Evolutionary conservation across 2,329 filamentous ascomycete genomes (phyloP).

Genomic region (Paracorniculantispora psalliotae): DNA sequence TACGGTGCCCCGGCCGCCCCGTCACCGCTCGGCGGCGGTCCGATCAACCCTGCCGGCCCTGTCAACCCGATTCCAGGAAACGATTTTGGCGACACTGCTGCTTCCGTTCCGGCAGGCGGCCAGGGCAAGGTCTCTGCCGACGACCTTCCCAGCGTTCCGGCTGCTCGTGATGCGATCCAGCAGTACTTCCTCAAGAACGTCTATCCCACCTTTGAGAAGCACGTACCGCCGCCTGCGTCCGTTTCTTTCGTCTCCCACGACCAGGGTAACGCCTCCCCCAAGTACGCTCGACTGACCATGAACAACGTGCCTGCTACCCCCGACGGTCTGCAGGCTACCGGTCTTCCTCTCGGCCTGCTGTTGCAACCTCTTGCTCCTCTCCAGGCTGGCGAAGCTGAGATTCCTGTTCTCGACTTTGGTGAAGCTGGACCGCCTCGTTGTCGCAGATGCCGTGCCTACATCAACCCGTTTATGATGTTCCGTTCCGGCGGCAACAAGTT

Average conservation of each 20-base stretch:
- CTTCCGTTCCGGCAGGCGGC: slow-evolving; percentile 30
- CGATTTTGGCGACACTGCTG: slow-evolving; percentile 24
- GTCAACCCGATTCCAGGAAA: slow-evolving; percentile 20
- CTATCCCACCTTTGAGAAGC: slow-evolving; percentile 93
- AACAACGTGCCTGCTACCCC: slow-evolving; percentile 85
- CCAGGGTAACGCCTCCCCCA: slow-evolving; percentile 93
- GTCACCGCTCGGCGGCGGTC: slow-evolving; percentile 7
- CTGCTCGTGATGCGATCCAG: slow-evolving; percentile 75
- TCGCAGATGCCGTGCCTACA: slow-evolving; percentile 87
- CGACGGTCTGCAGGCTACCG: slow-evolving; percentile 75
- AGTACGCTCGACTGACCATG: slow-evolving; percentile 83
- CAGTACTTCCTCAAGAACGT: slow-evolving; percentile 81
- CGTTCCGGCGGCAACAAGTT: slow-evolving; percentile 90
- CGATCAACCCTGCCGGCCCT: slow-evolving; percentile 22
- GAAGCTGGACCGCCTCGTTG: slow-evolving; percentile 86
- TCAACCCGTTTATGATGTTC: slow-evolving; percentile 99
- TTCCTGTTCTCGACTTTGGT: slow-evolving; percentile 94
- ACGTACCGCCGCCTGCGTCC: slow-evolving; percentile 81
- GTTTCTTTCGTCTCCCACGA: slow-evolving; percentile 91
- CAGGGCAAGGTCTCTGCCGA: slow-evolving; percentile 71
- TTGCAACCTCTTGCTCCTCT: slow-evolving; percentile 82
- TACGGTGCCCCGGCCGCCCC: neutral
- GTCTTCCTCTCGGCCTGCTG: slow-evolving; percentile 79
- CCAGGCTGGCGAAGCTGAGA: slow-evolving; percentile 76
- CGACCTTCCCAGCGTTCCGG: slow-evolving; percentile 85